These are phyloP conservation scores for Pyrus pyrifolia DNA, from an alignment of 306 rosid species.

Conservation along the genomic window DNA sequence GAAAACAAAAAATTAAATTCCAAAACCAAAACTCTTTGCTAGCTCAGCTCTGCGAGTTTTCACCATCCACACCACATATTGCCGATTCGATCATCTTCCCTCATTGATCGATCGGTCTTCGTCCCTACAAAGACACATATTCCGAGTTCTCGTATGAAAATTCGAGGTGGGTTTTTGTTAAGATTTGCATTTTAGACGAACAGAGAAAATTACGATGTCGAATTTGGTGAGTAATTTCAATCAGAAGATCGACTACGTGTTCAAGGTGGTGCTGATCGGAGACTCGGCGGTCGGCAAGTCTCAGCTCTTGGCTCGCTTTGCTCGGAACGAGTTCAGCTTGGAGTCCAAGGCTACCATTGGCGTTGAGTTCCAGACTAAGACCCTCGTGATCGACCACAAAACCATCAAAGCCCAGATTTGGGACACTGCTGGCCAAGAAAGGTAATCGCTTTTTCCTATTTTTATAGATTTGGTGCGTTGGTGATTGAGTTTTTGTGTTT, in stretches of 20 bases:
- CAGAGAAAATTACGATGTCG: constrained; percentile 32
- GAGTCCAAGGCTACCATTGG: constrained; percentile 90
- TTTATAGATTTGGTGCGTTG: neutral
- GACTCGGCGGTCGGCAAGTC: constrained; percentile 94
- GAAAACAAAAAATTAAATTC: neutral
- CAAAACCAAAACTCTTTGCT: neutral
- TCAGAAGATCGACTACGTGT: constrained; percentile 78
- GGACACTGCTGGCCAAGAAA: constrained; percentile 99
- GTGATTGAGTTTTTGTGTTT: neutral
- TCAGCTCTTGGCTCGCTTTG: constrained; percentile 76
- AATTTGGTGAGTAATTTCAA: constrained; percentile 52
- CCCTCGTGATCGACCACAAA: constrained; percentile 72
- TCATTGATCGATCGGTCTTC: neutral
- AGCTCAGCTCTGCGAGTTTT: neutral
- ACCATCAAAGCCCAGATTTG: constrained; percentile 91
- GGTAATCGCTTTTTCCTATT: constrained; percentile 26
- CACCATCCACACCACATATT: neutral
- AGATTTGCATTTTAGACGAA: neutral
- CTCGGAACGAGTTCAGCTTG: constrained; percentile 62
- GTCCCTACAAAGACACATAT: neutral
- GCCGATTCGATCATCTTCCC: neutral
- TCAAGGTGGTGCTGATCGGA: constrained; percentile 85
- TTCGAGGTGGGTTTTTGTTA: neutral
- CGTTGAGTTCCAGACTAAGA: constrained; percentile 85
- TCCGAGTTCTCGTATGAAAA: neutral